Evolutionary conservation across 2,329 filamentous ascomycete genomes (phyloP).

Genomic region (Claviceps pusilla): DNA sequence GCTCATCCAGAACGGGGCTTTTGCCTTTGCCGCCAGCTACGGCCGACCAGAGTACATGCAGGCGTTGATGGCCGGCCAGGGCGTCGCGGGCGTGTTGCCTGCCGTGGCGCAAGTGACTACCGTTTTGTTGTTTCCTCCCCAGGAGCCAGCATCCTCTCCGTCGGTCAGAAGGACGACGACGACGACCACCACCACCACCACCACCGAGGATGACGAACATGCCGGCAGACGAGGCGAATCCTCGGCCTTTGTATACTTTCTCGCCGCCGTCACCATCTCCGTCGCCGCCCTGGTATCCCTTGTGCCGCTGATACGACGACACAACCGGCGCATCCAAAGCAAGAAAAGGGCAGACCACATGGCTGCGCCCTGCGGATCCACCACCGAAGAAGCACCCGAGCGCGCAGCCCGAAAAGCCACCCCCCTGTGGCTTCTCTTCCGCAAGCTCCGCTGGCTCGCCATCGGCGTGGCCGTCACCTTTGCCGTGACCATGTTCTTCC

Average conservation of each 20-base stretch:
- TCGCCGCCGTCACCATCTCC: constrained; percentile 70
- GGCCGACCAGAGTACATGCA: constrained; percentile 81
- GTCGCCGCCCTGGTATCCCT: constrained; percentile 56
- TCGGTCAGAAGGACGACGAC: constrained; percentile 4
- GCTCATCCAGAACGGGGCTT: constrained; percentile 83
- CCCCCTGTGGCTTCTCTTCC: constrained; percentile 49
- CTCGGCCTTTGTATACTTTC: constrained; percentile 80
- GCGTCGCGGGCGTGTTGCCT: constrained; percentile 78
- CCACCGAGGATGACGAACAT: background rate
- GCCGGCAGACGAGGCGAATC: constrained; percentile 16
- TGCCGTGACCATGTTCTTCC: constrained; percentile 80
- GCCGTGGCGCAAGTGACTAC: constrained; percentile 74
- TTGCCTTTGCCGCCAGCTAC: constrained; percentile 80
- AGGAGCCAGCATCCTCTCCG: constrained; percentile 10
- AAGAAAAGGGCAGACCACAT: constrained; percentile 30
- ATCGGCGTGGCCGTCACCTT: constrained; percentile 71
- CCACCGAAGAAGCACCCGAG: constrained; percentile 35
- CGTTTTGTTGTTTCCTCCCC: constrained; percentile 45
- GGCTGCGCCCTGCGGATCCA: constrained; percentile 31
- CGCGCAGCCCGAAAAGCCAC: constrained; percentile 34
- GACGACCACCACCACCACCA: constrained; percentile 8
- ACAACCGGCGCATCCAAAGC: constrained; percentile 36
- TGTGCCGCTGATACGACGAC: constrained; percentile 51
- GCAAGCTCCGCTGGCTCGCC: constrained; percentile 66
- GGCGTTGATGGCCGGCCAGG: constrained; percentile 91